Evolutionary conservation across 2,329 filamentous ascomycete genomes (phyloP).

Genomic region (Paecilomyces variotii): DNA sequence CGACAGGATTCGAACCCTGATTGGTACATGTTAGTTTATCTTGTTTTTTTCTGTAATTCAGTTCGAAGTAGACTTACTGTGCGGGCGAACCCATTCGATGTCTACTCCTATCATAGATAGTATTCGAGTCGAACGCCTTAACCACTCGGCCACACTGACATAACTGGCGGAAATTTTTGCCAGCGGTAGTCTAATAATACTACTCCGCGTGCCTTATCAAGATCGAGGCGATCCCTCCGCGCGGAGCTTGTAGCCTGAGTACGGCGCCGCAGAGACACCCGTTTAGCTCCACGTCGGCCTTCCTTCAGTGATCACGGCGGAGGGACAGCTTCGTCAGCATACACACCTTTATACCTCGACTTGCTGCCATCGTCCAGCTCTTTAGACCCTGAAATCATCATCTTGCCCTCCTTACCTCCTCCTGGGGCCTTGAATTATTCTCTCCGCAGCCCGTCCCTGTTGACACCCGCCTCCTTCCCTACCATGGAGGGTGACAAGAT

Average conservation of each 20-base stretch:
- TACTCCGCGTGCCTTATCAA: neutral
- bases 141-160: too few species aligned
- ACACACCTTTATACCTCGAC: slow-evolving; percentile 6
- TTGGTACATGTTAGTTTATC: too few species aligned
- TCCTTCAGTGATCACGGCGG: slow-evolving; percentile 3
- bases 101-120: too few species aligned
- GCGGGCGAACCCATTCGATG: too few species aligned
- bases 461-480: slow-evolving; percentile 10
- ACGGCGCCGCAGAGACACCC: slow-evolving; percentile 19
- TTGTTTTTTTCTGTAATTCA: too few species aligned
- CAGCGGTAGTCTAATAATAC: too few species aligned
- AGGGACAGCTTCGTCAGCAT: slow-evolving; percentile 6
- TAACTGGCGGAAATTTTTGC: too few species aligned
- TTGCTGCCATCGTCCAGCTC: neutral
- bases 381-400: neutral
- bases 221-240: neutral
- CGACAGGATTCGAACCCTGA: too few species aligned
- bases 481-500: slow-evolving; percentile 81
- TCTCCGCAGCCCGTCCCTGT: slow-evolving; percentile 1
- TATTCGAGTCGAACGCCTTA: too few species aligned
- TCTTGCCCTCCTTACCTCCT: slow-evolving; percentile 4
- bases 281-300: slow-evolving; percentile 15
- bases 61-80: too few species aligned
- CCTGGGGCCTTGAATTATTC: slow-evolving; percentile 1
- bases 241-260: slow-evolving; percentile 4